Evolutionary conservation across 768 basidiomycete species (phyloP), one percentile per base, ranked within the genome.

Genomic region (Sarcodon aspratus): DNA sequence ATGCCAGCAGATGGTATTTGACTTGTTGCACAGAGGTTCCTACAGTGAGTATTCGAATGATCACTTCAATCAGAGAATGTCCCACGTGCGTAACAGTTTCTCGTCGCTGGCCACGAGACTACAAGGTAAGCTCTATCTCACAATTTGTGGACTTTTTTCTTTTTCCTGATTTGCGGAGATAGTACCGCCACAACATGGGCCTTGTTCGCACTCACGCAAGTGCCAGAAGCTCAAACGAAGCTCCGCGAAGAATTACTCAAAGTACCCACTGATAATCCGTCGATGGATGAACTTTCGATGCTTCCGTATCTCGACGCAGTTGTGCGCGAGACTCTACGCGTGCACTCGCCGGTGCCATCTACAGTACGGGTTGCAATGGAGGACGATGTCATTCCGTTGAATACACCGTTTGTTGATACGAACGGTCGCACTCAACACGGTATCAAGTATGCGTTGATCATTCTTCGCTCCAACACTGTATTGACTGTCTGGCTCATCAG

Each of bases 181-280:
- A 27, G 54, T 33, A 47, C 55, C 9, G 55, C 54, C 1, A 47
- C 53, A 3, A 46, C 56, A 2, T 72, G 66, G 66, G 56, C 59
- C 11, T 52, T 70, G 7, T 68, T 63, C 52, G 54, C 59, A 9
- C 57, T 74, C 6, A 54, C 63, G 6, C 60, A 61, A 36, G 46
- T 62, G 36, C 64, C 63, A 0, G 61, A 64, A 0, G 48, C 61
- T 8, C 71, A 73, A 49, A 55, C 55, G 13, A 59, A 60, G 47
- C 60, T 73, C 7, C 61, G 70, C 7, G 58, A 60, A 9, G 71
- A 73, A 53, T 48, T 65, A 7, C 51, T 53, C 7, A 52, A 45
- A 0, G 53, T 62, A 12, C 27, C n/a, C 7, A 53, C 52, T 0
- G 61, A 66, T 2, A 18, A n/a, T n/a, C 57, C 57, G 1, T 40